Evolutionary conservation across 2,329 filamentous ascomycete species (phyloP).

Genomic region (Cryphonectria carpinicola): DNA sequence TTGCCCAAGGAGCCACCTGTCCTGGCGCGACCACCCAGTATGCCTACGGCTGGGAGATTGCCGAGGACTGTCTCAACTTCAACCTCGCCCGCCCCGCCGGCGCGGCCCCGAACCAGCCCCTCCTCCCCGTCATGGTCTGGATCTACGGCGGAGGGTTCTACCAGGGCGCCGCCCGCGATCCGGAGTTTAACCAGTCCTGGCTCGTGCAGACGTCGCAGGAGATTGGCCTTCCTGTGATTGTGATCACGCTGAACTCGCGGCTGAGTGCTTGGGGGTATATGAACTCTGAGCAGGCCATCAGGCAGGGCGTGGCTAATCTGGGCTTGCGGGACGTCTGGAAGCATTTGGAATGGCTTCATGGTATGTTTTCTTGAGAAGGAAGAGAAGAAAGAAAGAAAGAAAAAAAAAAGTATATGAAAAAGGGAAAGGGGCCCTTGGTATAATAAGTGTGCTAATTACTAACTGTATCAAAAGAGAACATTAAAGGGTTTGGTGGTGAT

Average conservation of each 20-base stretch:
- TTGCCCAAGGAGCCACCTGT: constrained; percentile 1
- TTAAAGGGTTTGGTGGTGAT: constrained; percentile 8
- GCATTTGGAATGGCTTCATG: constrained; percentile 10
- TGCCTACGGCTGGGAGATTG: constrained; percentile 34
- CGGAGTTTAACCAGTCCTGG: constrained; percentile 16
- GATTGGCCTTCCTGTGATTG: constrained; percentile 7
- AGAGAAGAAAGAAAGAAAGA: too few species aligned
- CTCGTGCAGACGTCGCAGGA: constrained; percentile 10
- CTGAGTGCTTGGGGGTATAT: constrained; percentile 16
- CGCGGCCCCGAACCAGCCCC: neutral
- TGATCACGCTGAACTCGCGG: constrained; percentile 7
- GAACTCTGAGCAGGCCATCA: constrained; percentile 10
- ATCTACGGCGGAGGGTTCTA: constrained; percentile 15
- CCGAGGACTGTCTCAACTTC: constrained; percentile 43
- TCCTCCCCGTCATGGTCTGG: constrained; percentile 23
- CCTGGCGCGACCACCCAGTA: constrained; percentile 1
- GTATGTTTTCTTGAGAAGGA: neutral
- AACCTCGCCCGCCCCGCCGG: constrained; percentile 40
- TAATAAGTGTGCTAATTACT: neutral
- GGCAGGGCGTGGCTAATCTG: constrained; percentile 11
- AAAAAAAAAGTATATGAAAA: too few species aligned
- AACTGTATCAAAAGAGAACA: neutral
- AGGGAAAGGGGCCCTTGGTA: too few species aligned
- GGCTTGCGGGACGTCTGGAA: constrained; percentile 12
- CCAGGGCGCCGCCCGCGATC: constrained; percentile 4